Base-by-base conservation (phyloP, 1,284 basidiomycete genomes). In the Trametes polyzona region DNA sequence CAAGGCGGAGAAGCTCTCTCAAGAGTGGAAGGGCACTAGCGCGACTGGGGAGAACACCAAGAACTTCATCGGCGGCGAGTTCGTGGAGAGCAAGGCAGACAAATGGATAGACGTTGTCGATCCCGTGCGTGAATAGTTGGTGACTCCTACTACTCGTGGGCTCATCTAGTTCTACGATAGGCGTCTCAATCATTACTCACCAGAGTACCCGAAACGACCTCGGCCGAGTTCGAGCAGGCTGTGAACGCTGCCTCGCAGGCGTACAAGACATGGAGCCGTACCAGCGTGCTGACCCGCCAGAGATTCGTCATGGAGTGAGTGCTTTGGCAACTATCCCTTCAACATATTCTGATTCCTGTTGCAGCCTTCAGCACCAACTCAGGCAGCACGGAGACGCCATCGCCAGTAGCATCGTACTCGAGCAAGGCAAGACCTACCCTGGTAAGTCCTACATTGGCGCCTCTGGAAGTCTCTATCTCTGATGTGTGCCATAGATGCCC, bases 61-160 rank as follows among this genome's bases (percentile, higher is more conserved):
- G 83, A 95, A 95, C 74, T 96, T 88, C 74, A 90, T 96, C 61
- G 88, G 86, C 26, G 95, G 95, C 32, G 81, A 93, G 74, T 97
- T 96, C 67, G 79, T 90, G 26, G 90, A 96, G 67, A 93, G 91
- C 74, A 85, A 85, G 67, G 75, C 92, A 4, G 74, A 80, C 2
- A 78, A 88, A 57, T 96, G 92, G 90, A 83, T 93, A 57, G 92
- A 96, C 52, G 86, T 96, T 4, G 77, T 87, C 59, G 95, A 98
- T 76, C 95, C 95, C 11, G 93, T 95, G 64, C 64, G 83, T 74
- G n/a, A 19, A 30, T 8, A 47, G 8, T 8, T 8, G 16, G 3
- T 33, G 21, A 11, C 9, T 33, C 17, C 41, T 17, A 2, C 23
- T 35, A 17, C 19, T 16, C 16, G 21, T 42, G 23, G 17, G 40